Conservation (phyloP, 495 filamentous ascomycete species). For the Talaromyces stipitatus region DNA sequence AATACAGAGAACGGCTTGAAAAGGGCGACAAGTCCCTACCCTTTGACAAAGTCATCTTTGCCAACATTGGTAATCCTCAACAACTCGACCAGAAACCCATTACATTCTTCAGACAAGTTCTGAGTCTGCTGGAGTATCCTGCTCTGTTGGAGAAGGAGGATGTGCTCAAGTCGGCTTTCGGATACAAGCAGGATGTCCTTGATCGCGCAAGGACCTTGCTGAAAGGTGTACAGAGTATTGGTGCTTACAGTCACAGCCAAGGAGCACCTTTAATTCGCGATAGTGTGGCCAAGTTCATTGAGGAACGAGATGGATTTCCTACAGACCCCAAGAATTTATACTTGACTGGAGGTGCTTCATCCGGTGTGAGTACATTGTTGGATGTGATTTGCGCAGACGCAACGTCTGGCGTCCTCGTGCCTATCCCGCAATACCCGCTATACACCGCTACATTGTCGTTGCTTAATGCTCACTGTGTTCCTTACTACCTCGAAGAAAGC, state of each 20-base stretch:
- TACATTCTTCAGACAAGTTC: constrained; percentile 96
- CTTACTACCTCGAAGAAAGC: constrained; percentile 84
- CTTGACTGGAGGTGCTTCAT: constrained; percentile 83
- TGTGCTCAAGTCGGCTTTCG: constrained; percentile 53
- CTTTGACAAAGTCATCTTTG: constrained; percentile 84
- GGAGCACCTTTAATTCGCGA: constrained; percentile 77
- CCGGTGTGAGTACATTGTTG: constrained; percentile 86
- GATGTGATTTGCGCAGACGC: constrained; percentile 76
- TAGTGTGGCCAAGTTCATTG: constrained; percentile 86
- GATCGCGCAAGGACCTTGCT: constrained; percentile 74
- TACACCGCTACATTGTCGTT: constrained; percentile 91
- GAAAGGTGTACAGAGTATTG: constrained; percentile 78
- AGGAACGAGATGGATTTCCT: constrained; percentile 81
- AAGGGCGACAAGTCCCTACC: constrained; percentile 60
- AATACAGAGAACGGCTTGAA: constrained; percentile 66
- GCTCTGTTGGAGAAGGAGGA: constrained; percentile 69
- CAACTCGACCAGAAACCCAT: constrained; percentile 98
- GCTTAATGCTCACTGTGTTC: constrained; percentile 78
- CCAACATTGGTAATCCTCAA: constrained; percentile 98
- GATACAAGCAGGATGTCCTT: constrained; percentile 83
- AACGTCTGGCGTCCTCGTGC: constrained; percentile 81
- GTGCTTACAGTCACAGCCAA: constrained; percentile 92
- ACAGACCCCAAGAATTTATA: constrained; percentile 73
- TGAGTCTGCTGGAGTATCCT: constrained; percentile 91
- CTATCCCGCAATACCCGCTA: constrained; percentile 95